Evolutionary conservation across 169 alveolate species (phyloP).

Genomic region (Theileria parva): DNA sequence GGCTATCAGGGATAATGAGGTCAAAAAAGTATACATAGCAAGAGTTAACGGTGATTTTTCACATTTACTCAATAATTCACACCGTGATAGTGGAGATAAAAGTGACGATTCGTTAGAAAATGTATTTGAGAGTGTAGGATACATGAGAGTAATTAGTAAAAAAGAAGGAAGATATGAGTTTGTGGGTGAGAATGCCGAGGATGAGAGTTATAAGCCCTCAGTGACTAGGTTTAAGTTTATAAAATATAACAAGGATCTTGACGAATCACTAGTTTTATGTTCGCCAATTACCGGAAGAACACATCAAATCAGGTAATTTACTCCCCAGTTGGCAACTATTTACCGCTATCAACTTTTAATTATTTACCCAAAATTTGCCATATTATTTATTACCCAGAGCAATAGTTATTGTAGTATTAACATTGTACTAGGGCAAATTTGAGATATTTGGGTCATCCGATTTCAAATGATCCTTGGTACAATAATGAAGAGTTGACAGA

Average conservation of each 20-base stretch:
- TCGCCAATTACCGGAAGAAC: conserved; percentile 96
- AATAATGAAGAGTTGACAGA: conserved; percentile 54
- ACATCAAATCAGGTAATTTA: conserved; percentile 85
- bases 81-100: conserved; percentile 8
- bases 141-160: conserved; percentile 38
- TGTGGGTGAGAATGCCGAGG: conserved; percentile 31
- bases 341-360: neutral
- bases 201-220: conserved; percentile 57
- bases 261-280: conserved; percentile 87
- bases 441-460: conserved; percentile 88
- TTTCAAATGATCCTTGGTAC: conserved; percentile 77
- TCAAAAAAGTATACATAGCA: conserved; percentile 70
- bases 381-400: too few species aligned
- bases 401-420: too few species aligned
- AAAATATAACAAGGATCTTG: conserved; percentile 81
- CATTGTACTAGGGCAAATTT: conserved; percentile 88
- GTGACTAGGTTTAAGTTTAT: conserved; percentile 72
- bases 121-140: conserved; percentile 40
- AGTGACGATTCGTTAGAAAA: neutral
- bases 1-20: conserved; percentile 48
- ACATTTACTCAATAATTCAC: conserved; percentile 19
- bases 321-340: neutral
- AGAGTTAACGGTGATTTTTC: conserved; percentile 76
- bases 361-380: neutral
- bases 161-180: conserved; percentile 44